Evolutionary conservation across 129 eudicot genomes (phyloP), one percentile per base, ranked within the genome.

Genomic region (Calendula officinalis): DNA sequence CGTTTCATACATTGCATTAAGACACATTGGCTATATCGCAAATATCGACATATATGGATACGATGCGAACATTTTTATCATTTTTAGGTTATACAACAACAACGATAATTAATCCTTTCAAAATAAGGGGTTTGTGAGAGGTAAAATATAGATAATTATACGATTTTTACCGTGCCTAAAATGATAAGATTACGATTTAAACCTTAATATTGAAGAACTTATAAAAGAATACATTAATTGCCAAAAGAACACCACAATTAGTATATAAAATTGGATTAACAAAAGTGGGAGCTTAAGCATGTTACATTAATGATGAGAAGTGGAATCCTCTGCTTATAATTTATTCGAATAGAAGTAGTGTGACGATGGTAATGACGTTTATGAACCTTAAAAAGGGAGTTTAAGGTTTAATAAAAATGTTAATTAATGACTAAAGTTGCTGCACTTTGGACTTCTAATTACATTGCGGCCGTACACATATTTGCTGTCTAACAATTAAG

Each of bases 291-390:
- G 50, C 38, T 50, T 13, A 3, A 49, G 55, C 76, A 61, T 61
- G 69, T 71, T 71, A 71, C 69, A 53, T 40, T 51, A 60, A 71
- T 71, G 52, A 61, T 71, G 62, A 61, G 34, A 60, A 71, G 69
- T 61, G 69, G 69, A 71, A 71, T 71, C 54, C 30, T 61, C 9
- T 30, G 36, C 27, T 60, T 8, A 71, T 70, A 59, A 60, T 60
- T 22, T 8, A 30, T 17, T 43, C 15, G 27, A 16, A 60, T 41
- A 40, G 6, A 60, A 71, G 76, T 71, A 40, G 69, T 61, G 69
- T 71, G 76, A 71, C 56, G 63, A 71, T 50, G 69, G 62, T 22
- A 33, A 51, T 61, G 76, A 61, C 76, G 76, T 62, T 61, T 37
- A 49, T 71, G 45, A 71, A 60, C 36, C 69, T 71, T 48, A 62